These are phyloP conservation scores for Amanita pseudoporphyria DNA, from an alignment of 768 basidiomycete species.

Conservation along the genomic window DNA sequence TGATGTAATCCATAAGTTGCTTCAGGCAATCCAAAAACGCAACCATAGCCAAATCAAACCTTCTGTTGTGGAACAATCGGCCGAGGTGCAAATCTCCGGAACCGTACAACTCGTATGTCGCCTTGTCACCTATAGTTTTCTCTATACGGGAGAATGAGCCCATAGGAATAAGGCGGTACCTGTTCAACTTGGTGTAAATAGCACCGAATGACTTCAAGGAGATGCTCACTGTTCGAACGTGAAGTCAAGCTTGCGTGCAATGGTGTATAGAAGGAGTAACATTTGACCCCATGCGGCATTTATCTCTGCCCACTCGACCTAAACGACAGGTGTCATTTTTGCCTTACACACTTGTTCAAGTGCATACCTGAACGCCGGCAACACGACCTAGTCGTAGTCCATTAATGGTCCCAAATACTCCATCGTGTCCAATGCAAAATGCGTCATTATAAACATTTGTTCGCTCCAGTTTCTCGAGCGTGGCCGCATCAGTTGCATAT, in stretches of 20 bases:
- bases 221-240: slow-evolving; percentile 69
- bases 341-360: neutral
- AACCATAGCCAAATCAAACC: slow-evolving; percentile 95
- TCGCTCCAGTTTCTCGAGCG: slow-evolving; percentile 76
- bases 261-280: slow-evolving; percentile 80
- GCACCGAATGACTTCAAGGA: neutral
- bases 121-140: slow-evolving; percentile 70
- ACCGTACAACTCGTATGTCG: slow-evolving; percentile 86
- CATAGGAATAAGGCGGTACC: slow-evolving; percentile 87
- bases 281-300: slow-evolving; percentile 99
- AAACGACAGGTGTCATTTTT: slow-evolving; percentile 10
- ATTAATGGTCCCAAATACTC: slow-evolving; percentile 97
- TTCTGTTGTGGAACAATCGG: slow-evolving; percentile 84
- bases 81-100: slow-evolving; percentile 89
- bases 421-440: slow-evolving; percentile 92
- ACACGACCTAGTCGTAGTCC: slow-evolving; percentile 87
- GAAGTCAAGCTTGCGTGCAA: slow-evolving; percentile 87
- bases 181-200: slow-evolving; percentile 19
- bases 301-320: slow-evolving; percentile 98
- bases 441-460: slow-evolving; percentile 96
- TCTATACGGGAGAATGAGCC: slow-evolving; percentile 94
- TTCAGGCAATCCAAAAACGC: slow-evolving; percentile 92
- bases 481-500: slow-evolving; percentile 67
- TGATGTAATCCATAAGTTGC: slow-evolving; percentile 83
- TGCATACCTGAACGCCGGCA: slow-evolving; percentile 64